These are phyloP conservation scores for Paramarasmius palmivorus DNA, from an alignment of 1,284 basidiomycete genomes.

Conservation along the genomic window DNA sequence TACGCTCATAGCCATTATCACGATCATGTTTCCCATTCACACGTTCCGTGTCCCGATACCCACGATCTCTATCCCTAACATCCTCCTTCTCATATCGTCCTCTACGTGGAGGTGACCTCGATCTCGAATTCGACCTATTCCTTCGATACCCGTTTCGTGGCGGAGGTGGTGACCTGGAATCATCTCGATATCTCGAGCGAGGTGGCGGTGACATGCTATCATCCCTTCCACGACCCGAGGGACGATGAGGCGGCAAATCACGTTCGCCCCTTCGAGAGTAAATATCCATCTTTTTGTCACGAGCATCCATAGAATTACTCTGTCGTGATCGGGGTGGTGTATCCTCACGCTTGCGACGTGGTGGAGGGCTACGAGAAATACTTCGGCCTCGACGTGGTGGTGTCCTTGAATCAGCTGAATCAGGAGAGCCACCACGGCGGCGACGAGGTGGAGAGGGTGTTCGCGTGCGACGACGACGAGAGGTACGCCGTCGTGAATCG, in stretches of 20 bases:
- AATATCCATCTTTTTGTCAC: constrained; percentile 2
- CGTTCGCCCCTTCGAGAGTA: constrained; percentile 14
- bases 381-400: constrained; percentile 22
- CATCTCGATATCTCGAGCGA: constrained; percentile 23
- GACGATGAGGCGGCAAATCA: constrained; percentile 31
- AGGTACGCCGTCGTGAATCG: constrained; percentile 21
- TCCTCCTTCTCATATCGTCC: constrained; percentile 24
- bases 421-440: constrained; percentile 23
- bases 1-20: constrained; percentile 27
- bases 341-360: constrained; percentile 29
- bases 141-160: constrained; percentile 23
- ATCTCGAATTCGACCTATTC: constrained; percentile 16
- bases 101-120: constrained; percentile 17
- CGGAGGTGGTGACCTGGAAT: constrained; percentile 32
- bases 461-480: constrained; percentile 9
- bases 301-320: constrained; percentile 2
- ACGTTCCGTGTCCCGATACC: constrained; percentile 11
- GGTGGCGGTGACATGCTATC: constrained; percentile 23
- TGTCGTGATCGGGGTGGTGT: constrained; percentile 24
- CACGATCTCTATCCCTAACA: constrained; percentile 23
- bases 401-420: constrained; percentile 8
- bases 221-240: constrained; percentile 19
- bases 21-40: constrained; percentile 19
- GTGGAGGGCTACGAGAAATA: constrained; percentile 36
- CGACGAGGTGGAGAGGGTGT: constrained; percentile 14